Conservation (phyloP, 352 stramenopile species). For the Phytophthora constricta region DNA sequence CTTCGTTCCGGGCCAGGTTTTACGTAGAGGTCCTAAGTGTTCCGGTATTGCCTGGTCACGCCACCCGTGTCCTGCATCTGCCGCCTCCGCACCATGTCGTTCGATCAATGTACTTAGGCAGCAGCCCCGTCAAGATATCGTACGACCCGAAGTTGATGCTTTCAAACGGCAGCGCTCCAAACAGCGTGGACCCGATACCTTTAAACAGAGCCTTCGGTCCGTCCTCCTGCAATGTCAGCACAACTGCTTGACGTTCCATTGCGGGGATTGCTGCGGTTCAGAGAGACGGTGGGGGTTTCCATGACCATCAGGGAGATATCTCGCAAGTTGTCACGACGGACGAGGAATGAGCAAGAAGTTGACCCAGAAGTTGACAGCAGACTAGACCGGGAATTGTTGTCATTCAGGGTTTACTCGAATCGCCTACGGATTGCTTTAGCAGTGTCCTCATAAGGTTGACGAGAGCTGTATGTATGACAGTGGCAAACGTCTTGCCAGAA, state of each 20-base stretch:
- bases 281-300: neutral
- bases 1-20: conserved; percentile 68
- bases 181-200: conserved; percentile 75
- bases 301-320: neutral
- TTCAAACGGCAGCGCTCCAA: conserved; percentile 79
- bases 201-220: conserved; percentile 69
- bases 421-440: too few relatives aligned
- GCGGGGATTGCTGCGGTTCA: neutral
- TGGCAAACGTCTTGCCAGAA: too few relatives aligned
- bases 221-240: conserved; percentile 73
- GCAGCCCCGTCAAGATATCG: conserved; percentile 63
- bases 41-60: conserved; percentile 62
- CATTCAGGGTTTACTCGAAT: too few relatives aligned
- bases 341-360: too few relatives aligned
- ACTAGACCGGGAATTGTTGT: too few relatives aligned
- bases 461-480: too few relatives aligned
- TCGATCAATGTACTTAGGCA: conserved; percentile 73
- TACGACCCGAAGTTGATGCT: conserved; percentile 86
- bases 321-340: too few relatives aligned
- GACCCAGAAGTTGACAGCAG: too few relatives aligned
- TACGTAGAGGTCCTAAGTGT: conserved; percentile 80
- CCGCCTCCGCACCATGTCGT: conserved; percentile 85
- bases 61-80: conserved; percentile 88
- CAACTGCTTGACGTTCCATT: conserved; percentile 64
- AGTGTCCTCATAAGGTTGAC: too few relatives aligned